Evolutionary conservation across 495 filamentous ascomycete genomes (phyloP).

Genomic region (Choiromyces venosus): DNA sequence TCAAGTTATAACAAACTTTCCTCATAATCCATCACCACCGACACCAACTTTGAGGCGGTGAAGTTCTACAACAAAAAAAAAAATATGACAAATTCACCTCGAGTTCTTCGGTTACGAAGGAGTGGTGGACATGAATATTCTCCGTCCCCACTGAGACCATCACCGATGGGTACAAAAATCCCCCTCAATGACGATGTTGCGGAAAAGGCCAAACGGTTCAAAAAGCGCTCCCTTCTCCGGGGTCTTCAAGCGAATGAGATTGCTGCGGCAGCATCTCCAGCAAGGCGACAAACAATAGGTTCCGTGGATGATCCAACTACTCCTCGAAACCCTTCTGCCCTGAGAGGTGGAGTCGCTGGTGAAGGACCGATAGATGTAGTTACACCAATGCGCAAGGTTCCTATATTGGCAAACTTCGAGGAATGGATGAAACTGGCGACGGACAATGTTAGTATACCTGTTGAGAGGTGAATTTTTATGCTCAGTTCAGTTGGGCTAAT

Average conservation of each 20-base stretch:
- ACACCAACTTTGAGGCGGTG: not conserved
- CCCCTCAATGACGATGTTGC: conserved; percentile 92
- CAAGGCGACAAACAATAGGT: conserved; percentile 60
- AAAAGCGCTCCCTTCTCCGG: conserved; percentile 80
- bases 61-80: not conserved
- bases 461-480: not conserved
- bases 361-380: conserved; percentile 62
- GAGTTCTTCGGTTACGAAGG: not conserved
- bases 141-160: conserved; percentile 23
- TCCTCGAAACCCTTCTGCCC: conserved; percentile 55
- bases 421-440: conserved; percentile 99
- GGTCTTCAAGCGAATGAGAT: conserved; percentile 89
- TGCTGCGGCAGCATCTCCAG: conserved; percentile 81
- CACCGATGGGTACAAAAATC: conserved; percentile 48
- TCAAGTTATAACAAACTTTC: not conserved
- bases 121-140: conserved; percentile 7
- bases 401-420: conserved; percentile 94
- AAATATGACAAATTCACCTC: not conserved
- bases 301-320: conserved; percentile 52
- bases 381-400: conserved; percentile 94
- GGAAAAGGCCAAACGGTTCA: conserved; percentile 83
- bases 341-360: conserved; percentile 47
- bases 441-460: conserved; percentile 59
- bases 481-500: not conserved
- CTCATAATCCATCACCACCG: not conserved